phyloP scores from a whole-genome alignment of 148 eudicot genomes.

The Linanthus parryae region DNA sequence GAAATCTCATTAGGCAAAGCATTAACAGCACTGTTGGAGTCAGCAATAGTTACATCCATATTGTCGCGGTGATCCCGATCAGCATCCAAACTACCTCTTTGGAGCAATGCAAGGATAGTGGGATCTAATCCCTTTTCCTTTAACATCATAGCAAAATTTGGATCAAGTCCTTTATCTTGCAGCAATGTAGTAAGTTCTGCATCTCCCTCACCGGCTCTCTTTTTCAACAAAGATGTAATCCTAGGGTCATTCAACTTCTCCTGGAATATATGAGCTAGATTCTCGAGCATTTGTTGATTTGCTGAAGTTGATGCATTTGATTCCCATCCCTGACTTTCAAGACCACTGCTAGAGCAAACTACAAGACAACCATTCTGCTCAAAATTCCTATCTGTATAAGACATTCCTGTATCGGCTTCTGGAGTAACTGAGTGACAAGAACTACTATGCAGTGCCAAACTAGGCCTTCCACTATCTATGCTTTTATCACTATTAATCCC shows the following conservation, averaged over 20 bases:
- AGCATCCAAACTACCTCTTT: constrained; percentile 99
- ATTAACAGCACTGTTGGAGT: constrained; percentile 66
- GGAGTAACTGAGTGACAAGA: constrained; percentile 87
- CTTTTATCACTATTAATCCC: constrained; percentile 87
- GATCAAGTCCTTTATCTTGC: constrained; percentile 96
- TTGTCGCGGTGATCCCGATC: constrained; percentile 94
- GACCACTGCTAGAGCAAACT: constrained; percentile 75
- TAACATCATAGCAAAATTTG: constrained; percentile 98
- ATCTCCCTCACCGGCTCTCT: constrained; percentile 66
- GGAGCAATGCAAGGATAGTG: constrained; percentile 85
- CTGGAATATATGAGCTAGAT: constrained; percentile 78
- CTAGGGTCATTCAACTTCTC: constrained; percentile 91
- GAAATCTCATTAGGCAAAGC: constrained; percentile 76
- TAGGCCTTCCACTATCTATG: constrained; percentile 95
- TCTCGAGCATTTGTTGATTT: constrained; percentile 65
- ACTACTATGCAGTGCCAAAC: constrained; percentile 76
- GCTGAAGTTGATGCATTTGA: constrained; percentile 76
- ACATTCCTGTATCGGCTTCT: constrained; percentile 76
- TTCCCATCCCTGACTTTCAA: constrained; percentile 89
- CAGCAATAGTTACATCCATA: constrained; percentile 51
- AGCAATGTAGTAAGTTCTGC: constrained; percentile 67
- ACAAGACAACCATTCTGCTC: constrained; percentile 53
- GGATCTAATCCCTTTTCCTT: constrained; percentile 95
- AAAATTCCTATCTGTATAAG: constrained; percentile 49
- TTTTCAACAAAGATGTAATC: constrained; percentile 71